Conservation (phyloP, 225 moss, liverwort and hornwort species). For the Neckera pumila region DNA sequence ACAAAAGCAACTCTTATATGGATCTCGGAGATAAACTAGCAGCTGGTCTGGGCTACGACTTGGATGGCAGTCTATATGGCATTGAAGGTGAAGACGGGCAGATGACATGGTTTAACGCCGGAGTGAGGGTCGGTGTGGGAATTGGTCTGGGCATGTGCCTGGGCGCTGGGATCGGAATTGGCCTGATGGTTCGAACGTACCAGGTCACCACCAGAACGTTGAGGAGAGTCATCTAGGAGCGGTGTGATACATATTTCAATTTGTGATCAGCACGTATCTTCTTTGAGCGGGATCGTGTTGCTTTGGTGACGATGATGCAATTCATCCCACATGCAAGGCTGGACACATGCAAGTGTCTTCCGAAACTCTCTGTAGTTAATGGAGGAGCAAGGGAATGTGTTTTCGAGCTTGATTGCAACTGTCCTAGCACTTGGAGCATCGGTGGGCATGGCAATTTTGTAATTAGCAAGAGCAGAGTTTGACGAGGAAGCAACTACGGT, state of each 20-base stretch:
- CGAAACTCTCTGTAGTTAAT: neutral
- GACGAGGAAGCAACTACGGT: neutral
- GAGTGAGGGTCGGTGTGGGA: slow-evolving; percentile 55
- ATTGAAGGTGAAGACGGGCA: slow-evolving; percentile 50
- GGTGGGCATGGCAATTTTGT: slow-evolving; percentile 23
- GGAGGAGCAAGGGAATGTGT: neutral
- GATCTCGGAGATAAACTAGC: slow-evolving; percentile 30
- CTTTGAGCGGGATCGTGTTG: neutral
- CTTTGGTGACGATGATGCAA: neutral
- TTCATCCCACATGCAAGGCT: neutral
- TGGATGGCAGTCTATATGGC: slow-evolving; percentile 31
- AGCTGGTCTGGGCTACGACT: slow-evolving; percentile 12
- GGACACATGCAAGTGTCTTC: neutral
- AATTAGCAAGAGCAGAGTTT: slow-evolving; percentile 12
- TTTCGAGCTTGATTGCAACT: neutral
- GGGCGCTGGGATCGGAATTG: slow-evolving; percentile 50
- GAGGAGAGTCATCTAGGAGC: slow-evolving; percentile 33
- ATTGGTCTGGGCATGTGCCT: slow-evolving; percentile 56
- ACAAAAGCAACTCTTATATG: neutral
- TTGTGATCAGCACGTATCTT: neutral
- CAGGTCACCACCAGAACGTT: slow-evolving; percentile 48
- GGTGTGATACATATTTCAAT: neutral
- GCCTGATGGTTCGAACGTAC: slow-evolving; percentile 46
- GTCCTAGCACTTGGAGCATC: neutral
- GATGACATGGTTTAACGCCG: slow-evolving; percentile 59